These are phyloP conservation scores for Amniculicola lignicola DNA, from an alignment of 495 filamentous ascomycete genomes.

Conservation along the genomic window DNA sequence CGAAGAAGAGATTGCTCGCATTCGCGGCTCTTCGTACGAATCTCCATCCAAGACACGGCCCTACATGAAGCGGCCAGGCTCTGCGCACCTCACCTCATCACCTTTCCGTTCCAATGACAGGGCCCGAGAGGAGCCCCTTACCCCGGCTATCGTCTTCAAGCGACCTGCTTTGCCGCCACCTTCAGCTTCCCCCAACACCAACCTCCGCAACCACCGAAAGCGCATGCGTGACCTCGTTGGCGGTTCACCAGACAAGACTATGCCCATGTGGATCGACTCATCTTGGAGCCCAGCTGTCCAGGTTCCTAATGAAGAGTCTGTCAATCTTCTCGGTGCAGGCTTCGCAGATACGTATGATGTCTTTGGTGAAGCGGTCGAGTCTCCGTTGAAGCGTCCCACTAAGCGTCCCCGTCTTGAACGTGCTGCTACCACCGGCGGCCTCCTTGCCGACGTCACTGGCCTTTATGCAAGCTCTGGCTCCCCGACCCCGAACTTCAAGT, in stretches of 20 bases:
- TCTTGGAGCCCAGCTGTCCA: constrained; percentile 75
- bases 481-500: constrained; percentile 21
- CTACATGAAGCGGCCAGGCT: constrained; percentile 49
- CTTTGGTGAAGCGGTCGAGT: constrained; percentile 65
- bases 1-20: constrained; percentile 92
- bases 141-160: constrained; percentile 82
- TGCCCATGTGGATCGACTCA: constrained; percentile 61
- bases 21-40: constrained; percentile 88
- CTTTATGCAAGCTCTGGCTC: constrained; percentile 30
- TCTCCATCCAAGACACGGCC: constrained; percentile 68
- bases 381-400: constrained; percentile 70
- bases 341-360: constrained; percentile 62
- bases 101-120: constrained; percentile 61
- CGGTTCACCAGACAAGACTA: constrained; percentile 68
- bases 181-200: constrained; percentile 90
- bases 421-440: constrained; percentile 53
- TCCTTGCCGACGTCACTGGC: constrained; percentile 65
- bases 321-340: constrained; percentile 45
- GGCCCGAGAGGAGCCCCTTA: constrained; percentile 53
- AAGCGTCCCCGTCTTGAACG: constrained; percentile 62
- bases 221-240: constrained; percentile 83
- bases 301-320: constrained; percentile 44
- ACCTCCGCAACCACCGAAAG: constrained; percentile 86
- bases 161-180: constrained; percentile 76
- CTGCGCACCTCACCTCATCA: constrained; percentile 52